Conservation (phyloP, 441 rosid genomes). For the Pelargonium citronellum region DNA sequence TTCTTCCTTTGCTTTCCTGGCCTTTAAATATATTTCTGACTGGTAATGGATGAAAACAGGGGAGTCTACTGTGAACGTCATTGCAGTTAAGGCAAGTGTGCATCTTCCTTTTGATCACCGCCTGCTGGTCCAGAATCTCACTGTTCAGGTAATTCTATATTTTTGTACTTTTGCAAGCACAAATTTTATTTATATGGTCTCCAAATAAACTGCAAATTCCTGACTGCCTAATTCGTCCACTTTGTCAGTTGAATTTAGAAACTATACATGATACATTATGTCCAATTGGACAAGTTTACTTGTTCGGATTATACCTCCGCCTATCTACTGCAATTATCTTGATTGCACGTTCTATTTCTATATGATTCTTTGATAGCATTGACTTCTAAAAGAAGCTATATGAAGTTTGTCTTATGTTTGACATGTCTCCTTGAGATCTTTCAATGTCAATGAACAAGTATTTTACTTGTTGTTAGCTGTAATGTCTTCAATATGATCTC, state of each 20-base stretch:
- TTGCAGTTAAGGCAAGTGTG: constrained; percentile 81
- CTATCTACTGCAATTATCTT: no score
- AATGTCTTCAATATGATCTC: no score
- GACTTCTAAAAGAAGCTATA: neutral
- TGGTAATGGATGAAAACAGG: constrained; percentile 37
- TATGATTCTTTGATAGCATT: neutral
- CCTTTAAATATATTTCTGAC: constrained; percentile 10
- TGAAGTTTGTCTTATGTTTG: neutral
- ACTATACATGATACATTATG: no score
- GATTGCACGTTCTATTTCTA: no score
- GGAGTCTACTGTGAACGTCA: constrained; percentile 48
- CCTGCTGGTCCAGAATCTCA: constrained; percentile 82
- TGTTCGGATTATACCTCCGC: no score
- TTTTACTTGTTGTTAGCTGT: no score
- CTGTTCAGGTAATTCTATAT: constrained; percentile 50
- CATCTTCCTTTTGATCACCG: constrained; percentile 83
- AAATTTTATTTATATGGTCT: neutral
- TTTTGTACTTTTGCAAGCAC: neutral
- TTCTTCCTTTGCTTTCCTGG: constrained; percentile 1
- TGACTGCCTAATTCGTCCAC: neutral
- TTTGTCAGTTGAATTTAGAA: neutral
- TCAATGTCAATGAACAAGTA: neutral
- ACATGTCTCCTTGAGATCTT: neutral
- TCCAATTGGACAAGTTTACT: no score
- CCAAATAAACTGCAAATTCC: constrained; percentile 5